Evolutionary conservation across 148 eudicot genomes (phyloP).

Genomic region (Fagopyrum homotropicum): DNA sequence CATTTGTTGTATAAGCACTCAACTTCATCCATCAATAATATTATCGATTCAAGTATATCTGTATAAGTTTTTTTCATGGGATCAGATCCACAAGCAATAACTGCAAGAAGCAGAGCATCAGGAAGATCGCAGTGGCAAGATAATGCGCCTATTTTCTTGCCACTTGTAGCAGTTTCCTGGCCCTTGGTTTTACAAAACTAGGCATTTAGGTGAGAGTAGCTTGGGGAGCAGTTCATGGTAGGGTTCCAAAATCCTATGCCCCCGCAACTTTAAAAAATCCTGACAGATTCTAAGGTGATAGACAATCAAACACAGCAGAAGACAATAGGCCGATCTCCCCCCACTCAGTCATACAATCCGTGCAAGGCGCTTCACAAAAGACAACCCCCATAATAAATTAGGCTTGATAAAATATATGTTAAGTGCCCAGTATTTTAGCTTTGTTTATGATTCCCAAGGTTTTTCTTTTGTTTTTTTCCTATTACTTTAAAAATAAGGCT

Average conservation of each 20-base stretch:
- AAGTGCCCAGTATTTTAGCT: conserved; percentile 1
- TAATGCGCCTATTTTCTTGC: not conserved
- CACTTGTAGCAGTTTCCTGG: too few relatives aligned
- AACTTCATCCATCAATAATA: too few relatives aligned
- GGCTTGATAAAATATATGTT: not conserved
- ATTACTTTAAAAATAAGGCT: not conserved
- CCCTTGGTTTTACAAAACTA: too few relatives aligned
- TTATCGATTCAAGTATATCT: too few relatives aligned
- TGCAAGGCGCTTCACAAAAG: conserved; percentile 1
- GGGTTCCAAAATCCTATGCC: conserved; percentile 12
- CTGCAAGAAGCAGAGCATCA: not conserved
- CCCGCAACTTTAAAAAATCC: not conserved
- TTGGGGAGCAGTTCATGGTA: conserved; percentile 6
- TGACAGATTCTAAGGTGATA: conserved; percentile 5
- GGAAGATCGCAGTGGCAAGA: not conserved
- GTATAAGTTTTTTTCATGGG: not conserved
- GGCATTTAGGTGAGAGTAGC: not conserved
- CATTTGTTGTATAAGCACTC: too few relatives aligned
- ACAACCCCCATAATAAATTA: not conserved
- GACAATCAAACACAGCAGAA: conserved; percentile 1
- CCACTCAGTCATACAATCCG: not conserved
- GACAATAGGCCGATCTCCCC: conserved; percentile 11
- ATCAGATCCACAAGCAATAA: not conserved
- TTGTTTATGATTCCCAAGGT: conserved; percentile 6
- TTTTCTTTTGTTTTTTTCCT: not conserved